These are phyloP conservation scores for Plasmodium gaboni DNA, from an alignment of 169 alveolate genomes.

Conservation along the genomic window DNA sequence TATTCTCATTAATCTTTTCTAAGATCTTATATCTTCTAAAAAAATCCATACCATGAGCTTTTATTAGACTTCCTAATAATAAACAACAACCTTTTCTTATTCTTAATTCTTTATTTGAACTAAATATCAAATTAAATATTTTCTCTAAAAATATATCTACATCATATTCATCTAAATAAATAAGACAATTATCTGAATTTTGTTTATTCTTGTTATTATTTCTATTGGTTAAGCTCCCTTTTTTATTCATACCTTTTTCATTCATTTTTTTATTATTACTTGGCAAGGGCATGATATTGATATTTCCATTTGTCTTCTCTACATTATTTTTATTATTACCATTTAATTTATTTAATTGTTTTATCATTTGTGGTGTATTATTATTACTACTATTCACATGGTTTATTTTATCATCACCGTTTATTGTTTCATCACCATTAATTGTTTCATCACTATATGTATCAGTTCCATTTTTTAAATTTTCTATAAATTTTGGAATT, in stretches of 20 bases:
- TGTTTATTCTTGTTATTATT: background rate
- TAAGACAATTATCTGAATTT: conserved; percentile 10
- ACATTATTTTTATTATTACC: background rate
- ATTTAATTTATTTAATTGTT: conserved; percentile 6
- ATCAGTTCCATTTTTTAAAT: conserved; percentile 35
- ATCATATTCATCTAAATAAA: conserved; percentile 51
- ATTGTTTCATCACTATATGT: background rate
- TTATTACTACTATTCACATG: background rate
- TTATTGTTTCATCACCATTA: background rate
- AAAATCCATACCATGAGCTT: conserved; percentile 71
- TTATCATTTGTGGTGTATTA: background rate
- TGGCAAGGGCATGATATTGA: background rate
- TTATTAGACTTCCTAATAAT: conserved; percentile 62
- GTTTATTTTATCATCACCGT: background rate
- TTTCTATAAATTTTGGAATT: conserved; percentile 74
- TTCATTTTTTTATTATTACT: conserved; percentile 6
- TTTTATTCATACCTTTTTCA: background rate
- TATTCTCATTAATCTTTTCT: conserved; percentile 34
- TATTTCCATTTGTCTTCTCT: background rate
- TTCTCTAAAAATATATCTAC: conserved; percentile 36
- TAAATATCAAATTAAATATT: conserved; percentile 28
- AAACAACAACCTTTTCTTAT: conserved; percentile 72
- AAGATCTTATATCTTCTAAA: conserved; percentile 38
- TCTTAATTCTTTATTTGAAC: conserved; percentile 49
- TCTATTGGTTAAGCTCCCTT: background rate